Evolutionary conservation across 345 rosid genomes (phyloP).

Genomic region (Physaria fendleri): DNA sequence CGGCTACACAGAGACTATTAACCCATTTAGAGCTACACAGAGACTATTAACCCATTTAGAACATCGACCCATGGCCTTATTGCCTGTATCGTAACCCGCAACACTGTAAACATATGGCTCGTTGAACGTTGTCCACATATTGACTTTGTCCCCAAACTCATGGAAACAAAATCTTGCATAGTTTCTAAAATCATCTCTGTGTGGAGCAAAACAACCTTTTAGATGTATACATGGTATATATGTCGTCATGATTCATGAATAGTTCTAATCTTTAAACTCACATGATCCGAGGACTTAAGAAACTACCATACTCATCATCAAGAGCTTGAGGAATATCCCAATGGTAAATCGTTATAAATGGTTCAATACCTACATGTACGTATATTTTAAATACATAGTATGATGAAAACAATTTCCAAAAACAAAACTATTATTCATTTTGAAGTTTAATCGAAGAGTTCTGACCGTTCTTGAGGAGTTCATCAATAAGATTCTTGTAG

Average conservation of each 20-base stretch:
- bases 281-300: slow-evolving; percentile 35
- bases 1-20: slow-evolving; percentile 23
- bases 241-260: not conserved
- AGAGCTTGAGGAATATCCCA: slow-evolving; percentile 44
- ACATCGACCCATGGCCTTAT: slow-evolving; percentile 32
- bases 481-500: slow-evolving; percentile 42
- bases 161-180: slow-evolving; percentile 33
- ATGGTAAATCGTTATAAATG: slow-evolving; percentile 35
- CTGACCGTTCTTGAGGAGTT: slow-evolving; percentile 31
- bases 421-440: not conserved
- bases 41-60: slow-evolving; percentile 22
- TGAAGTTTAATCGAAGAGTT: not conserved
- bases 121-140: slow-evolving; percentile 44
- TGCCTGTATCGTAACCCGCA: slow-evolving; percentile 32
- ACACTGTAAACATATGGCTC: slow-evolving; percentile 34
- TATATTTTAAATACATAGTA: not conserved
- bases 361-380: slow-evolving; percentile 27
- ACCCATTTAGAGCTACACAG: slow-evolving; percentile 32
- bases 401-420: not conserved
- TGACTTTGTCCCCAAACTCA: slow-evolving; percentile 40
- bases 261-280: not conserved
- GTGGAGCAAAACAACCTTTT: not conserved
- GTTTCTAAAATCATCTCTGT: slow-evolving; percentile 25
- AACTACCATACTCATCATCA: slow-evolving; percentile 38
- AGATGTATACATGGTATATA: not conserved